Conservation (phyloP, 805 yeast species). For the Saturnispora mendoncae region DNA sequence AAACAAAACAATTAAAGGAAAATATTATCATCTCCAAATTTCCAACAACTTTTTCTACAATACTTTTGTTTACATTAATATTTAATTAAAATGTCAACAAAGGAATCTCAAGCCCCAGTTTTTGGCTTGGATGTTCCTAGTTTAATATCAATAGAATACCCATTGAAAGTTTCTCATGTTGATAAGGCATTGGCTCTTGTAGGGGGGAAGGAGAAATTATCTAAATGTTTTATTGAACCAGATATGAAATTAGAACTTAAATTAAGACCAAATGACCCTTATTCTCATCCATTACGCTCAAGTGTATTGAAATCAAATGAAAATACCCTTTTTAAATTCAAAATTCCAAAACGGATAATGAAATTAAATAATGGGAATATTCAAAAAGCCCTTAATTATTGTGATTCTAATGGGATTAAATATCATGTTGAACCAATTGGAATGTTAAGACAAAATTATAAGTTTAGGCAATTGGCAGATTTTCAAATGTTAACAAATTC, state of each 20-base stretch:
- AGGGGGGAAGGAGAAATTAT: conserved; percentile 47
- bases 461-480: conserved; percentile 81
- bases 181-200: conserved; percentile 58
- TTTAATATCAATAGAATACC: conserved; percentile 69
- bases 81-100: no score
- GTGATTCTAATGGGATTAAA: conserved; percentile 25
- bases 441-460: conserved; percentile 56
- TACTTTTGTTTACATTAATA: no score
- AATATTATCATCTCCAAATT: not conserved
- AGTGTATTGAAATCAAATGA: conserved; percentile 40
- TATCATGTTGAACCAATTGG: conserved; percentile 53
- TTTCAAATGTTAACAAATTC: conserved; percentile 65
- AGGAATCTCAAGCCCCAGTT: conserved; percentile 11
- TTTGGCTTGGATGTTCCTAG: conserved; percentile 66
- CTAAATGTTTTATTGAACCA: conserved; percentile 34
- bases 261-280: conserved; percentile 28
- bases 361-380: conserved; percentile 35
- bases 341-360: conserved; percentile 48
- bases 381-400: conserved; percentile 33
- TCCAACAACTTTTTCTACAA: no score
- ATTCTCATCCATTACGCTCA: conserved; percentile 56
- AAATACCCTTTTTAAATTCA: conserved; percentile 48
- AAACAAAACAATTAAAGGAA: not conserved
- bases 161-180: conserved; percentile 56
- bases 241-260: conserved; percentile 24